A percentile compares a stretch with the other conserved stretches of the same genome.
Conservation (phyloP, 495 filamentous ascomycete genomes). For the Tuber indicum region DNA sequence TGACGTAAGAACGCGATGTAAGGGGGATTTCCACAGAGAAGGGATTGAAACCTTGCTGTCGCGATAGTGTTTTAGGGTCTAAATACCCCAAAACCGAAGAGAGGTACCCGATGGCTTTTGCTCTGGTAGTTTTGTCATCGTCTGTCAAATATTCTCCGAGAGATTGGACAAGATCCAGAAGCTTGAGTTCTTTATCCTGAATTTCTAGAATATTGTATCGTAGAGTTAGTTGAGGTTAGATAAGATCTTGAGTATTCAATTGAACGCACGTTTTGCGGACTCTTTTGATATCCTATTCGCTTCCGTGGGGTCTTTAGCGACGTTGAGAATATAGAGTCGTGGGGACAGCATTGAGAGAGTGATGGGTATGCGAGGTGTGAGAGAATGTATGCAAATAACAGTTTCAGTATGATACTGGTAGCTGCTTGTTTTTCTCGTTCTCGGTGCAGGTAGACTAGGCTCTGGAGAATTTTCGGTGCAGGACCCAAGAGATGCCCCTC, state of each 20-base stretch:
- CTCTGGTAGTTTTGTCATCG: constrained; percentile 57
- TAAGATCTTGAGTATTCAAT: neutral
- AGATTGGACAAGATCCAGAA: constrained; percentile 62
- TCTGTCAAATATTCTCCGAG: constrained; percentile 65
- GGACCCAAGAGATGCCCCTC: neutral
- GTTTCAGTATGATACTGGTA: neutral
- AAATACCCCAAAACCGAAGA: constrained; percentile 57
- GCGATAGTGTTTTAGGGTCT: constrained; percentile 54
- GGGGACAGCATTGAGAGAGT: constrained; percentile 22
- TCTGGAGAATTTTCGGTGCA: neutral
- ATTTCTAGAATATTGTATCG: constrained; percentile 47
- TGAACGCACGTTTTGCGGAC: constrained; percentile 50
- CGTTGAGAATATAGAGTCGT: constrained; percentile 54
- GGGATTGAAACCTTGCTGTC: constrained; percentile 51
- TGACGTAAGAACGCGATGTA: neutral
- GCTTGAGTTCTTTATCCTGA: constrained; percentile 55
- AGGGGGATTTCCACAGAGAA: neutral
- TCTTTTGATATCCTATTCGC: constrained; percentile 54
- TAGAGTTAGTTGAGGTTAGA: neutral
- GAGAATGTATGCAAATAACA: neutral
- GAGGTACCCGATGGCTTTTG: constrained; percentile 63
- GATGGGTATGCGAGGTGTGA: neutral
- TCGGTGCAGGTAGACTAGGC: neutral
- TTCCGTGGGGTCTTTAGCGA: constrained; percentile 57
- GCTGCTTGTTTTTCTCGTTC: neutral